These are phyloP conservation scores for Penstemon newberryi DNA, from an alignment of 257 asterid species.

Conservation along the genomic window DNA sequence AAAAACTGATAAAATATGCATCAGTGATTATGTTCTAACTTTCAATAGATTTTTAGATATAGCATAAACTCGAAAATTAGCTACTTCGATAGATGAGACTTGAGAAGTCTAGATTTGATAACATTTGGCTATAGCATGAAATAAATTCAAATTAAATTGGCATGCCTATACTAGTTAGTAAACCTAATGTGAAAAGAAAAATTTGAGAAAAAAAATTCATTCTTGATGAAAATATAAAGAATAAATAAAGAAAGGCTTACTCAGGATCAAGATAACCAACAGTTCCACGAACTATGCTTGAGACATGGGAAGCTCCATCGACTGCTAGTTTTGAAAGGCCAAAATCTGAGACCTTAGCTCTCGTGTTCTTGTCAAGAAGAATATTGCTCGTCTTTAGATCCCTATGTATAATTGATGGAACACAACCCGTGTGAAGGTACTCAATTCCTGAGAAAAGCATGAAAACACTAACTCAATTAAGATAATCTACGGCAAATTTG, in stretches of 20 bases:
- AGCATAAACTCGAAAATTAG: too few species aligned
- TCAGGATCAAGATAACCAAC: conserved; percentile 99
- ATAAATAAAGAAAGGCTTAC: conserved; percentile 44
- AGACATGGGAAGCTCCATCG: conserved; percentile 98
- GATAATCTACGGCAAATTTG: not conserved
- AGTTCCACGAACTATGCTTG: conserved; percentile 98
- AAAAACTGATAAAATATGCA: not conserved
- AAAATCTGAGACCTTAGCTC: conserved; percentile 97
- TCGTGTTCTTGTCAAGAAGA: conserved; percentile 88
- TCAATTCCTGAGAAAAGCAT: conserved; percentile 74
- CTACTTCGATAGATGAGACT: too few species aligned
- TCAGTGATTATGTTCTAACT: too few species aligned
- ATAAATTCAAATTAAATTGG: too few species aligned
- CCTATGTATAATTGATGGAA: conserved; percentile 92
- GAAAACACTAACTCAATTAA: conserved; percentile 2
- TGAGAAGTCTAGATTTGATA: too few species aligned
- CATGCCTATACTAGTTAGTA: too few species aligned
- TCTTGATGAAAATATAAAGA: not conserved
- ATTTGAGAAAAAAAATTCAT: too few species aligned
- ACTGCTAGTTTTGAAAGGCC: conserved; percentile 97
- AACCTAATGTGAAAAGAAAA: not conserved
- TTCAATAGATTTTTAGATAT: too few species aligned
- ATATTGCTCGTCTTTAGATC: conserved; percentile 95
- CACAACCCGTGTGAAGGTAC: conserved; percentile 97
- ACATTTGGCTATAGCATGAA: too few species aligned